Base-by-base conservation (phyloP, 2,329 filamentous ascomycete species). In the Phaeophleospora eucalypticola region DNA sequence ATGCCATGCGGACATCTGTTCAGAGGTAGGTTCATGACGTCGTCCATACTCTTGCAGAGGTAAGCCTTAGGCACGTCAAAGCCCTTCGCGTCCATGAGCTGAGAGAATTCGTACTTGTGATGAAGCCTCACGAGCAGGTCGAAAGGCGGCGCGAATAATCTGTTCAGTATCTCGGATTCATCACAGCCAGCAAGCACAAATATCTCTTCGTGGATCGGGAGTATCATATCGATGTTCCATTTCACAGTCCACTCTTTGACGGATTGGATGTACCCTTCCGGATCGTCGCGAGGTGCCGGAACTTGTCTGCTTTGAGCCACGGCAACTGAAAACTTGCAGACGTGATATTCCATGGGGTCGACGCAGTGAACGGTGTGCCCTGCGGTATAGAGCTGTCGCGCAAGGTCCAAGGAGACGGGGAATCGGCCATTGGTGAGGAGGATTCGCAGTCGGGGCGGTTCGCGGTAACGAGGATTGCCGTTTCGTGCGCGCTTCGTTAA, bases 151-250 rank as follows among this genome's bases (percentile, higher is more conserved):
- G 63, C 62, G 34, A 65, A 54, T 10, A 66, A 46, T 21, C 57
- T 46, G 9, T 43, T 36, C 8, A 62, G 24, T n/a, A 62, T 63
- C 19, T 56, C 52, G 1, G 39, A 41, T 29, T 64, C 58, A 2
- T 45, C 46, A 42, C 53, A 54, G 20, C 57, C 56, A 2, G 62
- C 57, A 12, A 65, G 56, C 45, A 56, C 59, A 51, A 65, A 64
- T 14, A 62, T 58, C 44, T 65, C 64, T 36, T 65, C 61, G 45
- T 66, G 61, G 27, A 66, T 54, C 2, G 60, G 63, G 33, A 65
- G 40, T 19, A 56, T 52, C 19, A 52, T 45, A 36, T 56, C 49
- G 39, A 56, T 51, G 4, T 52, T 32, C 54, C 54, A 56, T 20
- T 46, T 42, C 12, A 41, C 18, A 4, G 45, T 46, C 17, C 48